These are phyloP conservation scores for Penicillium sp. DNA, from an alignment of 2,329 filamentous ascomycete species.

Conservation along the genomic window DNA sequence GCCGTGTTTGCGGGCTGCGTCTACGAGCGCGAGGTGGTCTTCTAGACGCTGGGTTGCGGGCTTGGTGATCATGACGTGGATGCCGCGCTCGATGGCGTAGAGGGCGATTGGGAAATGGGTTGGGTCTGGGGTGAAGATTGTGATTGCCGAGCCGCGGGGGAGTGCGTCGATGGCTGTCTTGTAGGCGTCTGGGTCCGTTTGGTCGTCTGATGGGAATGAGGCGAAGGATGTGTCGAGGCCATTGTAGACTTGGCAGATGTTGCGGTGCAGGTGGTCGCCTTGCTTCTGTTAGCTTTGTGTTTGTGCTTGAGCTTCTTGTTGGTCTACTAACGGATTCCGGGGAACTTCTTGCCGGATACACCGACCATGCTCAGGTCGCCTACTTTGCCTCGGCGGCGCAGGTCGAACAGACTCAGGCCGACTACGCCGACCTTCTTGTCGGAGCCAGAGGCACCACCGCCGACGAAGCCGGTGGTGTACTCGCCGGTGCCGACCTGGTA, in stretches of 20 bases:
- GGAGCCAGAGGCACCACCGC: constrained; percentile 75
- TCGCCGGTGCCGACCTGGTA: constrained; percentile 81
- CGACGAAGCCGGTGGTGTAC: constrained; percentile 95
- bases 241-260: constrained; percentile 87
- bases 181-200: constrained; percentile 75
- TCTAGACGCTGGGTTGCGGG: constrained; percentile 82
- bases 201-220: constrained; percentile 75
- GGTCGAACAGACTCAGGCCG: constrained; percentile 82
- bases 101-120: constrained; percentile 90
- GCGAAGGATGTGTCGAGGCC: constrained; percentile 81
- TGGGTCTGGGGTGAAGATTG: constrained; percentile 92
- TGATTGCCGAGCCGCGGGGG: constrained; percentile 80
- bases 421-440: constrained; percentile 98
- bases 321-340: constrained; percentile 71
- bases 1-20: constrained; percentile 67
- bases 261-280: constrained; percentile 82
- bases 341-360: constrained; percentile 84
- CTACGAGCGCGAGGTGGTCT: constrained; percentile 75
- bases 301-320: not conserved
- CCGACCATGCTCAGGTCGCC: constrained; percentile 85
- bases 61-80: constrained; percentile 93
- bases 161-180: constrained; percentile 84
- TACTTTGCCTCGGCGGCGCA: constrained; percentile 85
- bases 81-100: constrained; percentile 82
- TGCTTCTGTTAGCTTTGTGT: constrained; percentile 8